Evolutionary conservation across 495 filamentous ascomycete species (phyloP), one percentile per base, ranked within the genome.

Genomic region (Thermochaetoides thermophila): DNA sequence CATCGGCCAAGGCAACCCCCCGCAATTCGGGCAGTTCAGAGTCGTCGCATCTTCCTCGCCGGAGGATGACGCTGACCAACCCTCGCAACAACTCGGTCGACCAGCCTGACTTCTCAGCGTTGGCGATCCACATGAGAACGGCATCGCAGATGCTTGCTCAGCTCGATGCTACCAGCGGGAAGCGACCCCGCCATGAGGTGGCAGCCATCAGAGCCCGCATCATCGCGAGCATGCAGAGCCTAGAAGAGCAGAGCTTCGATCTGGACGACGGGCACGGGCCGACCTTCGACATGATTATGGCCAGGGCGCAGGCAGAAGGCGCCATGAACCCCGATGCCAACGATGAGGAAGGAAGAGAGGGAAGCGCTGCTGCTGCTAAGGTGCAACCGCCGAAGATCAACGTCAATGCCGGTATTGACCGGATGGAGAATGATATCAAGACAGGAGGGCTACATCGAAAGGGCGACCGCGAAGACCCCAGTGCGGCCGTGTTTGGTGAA

Each of bases 401-500:
- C 49, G 50, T 65, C 18, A 75, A 66, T 24, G 76, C 78, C 27
- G 78, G 78, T 35, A 73, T 74, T 17, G 78, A 76, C 22, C 61
- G 78, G 42, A 83, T 83, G 79, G 78, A 84, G 52, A 84, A 84
- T 51, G 78, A 84, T 49, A 62, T 75, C 49, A 81, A 77, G 57
- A 84, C 78, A 13, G 79, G 77, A 31, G 78, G 78, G 17, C 68
- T 84, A 4, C 74, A 74, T 43, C 71, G 76, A 19, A 76, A 77
- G 46, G 78, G 78, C 12, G 78, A 84, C 46, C 70, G 78, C 17
- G 78, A 83, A 42, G 78, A 84, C 47, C 78, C 78, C n/a, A 79
- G 74, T 40, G 78, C 78, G 16, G 78, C 78, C 7, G 80, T 79
- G 5, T 82, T 84, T 44, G 78, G 78, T 32, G 78, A 84, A 51